These are phyloP conservation scores for Fusarium vanettenii DNA, from an alignment of 2,329 filamentous ascomycete genomes.

Conservation along the genomic window DNA sequence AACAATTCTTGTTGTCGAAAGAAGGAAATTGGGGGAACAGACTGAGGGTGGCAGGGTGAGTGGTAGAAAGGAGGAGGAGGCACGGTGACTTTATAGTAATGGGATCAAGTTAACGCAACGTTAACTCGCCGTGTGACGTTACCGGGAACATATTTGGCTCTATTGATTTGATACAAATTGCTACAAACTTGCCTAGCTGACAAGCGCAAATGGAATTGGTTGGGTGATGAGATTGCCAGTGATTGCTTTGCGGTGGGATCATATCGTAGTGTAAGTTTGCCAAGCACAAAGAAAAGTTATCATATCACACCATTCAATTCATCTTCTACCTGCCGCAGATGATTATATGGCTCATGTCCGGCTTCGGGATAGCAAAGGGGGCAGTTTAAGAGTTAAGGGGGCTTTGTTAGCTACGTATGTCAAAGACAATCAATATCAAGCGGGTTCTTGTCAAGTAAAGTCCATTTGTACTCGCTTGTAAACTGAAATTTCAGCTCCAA, in stretches of 20 bases:
- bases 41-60: neutral
- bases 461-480: neutral
- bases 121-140: fast-evolving
- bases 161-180: neutral
- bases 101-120: neutral
- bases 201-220: neutral
- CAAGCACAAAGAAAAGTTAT: neutral
- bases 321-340: neutral
- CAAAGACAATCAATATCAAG: neutral
- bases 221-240: neutral
- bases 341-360: fast-evolving
- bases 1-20: neutral
- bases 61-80: neutral
- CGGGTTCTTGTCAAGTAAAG: neutral
- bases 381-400: neutral
- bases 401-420: neutral
- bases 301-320: fast-evolving
- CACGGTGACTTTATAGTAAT: neutral
- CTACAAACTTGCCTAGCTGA: neutral
- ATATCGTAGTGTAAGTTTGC: neutral
- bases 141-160: fast-evolving
- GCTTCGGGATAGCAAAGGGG: neutral
- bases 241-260: neutral
- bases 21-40: neutral
- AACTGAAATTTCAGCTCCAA: neutral